Evolutionary conservation across 2,329 filamentous ascomycete species (phyloP), one percentile per base, ranked within the genome.

Genomic region (Emmonsia crescens): DNA sequence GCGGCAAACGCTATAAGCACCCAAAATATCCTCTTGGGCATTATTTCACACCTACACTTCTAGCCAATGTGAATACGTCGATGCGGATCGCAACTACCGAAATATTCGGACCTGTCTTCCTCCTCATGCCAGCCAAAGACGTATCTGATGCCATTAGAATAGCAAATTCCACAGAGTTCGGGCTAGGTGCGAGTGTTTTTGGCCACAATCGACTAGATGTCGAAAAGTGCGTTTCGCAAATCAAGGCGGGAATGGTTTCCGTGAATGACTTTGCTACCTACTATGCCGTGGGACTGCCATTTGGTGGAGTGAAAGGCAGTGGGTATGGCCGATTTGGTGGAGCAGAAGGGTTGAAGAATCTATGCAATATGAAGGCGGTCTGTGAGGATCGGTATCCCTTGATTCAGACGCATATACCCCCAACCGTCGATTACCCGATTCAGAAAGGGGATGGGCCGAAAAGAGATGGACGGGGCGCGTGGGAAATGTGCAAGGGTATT

Each of bases 201-300:
- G 94, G 92, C 40, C 79, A 82, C 58, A 83, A 87, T 63, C 81
- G 83, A 61, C 78, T 79, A 1, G 81, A 84, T 57, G 79, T 96
- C 0, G 75, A 82, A 19, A 78, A 78, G 19, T 84, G 95, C 33
- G 85, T 93, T 1, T 76, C 76, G 24, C 83, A 85, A 29, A 81
- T 96, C 59, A 84, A 87, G 64, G 86, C 89, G 0, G 94, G 94
- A 52, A 96, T 96, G 89, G 89, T 97, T 0, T 86, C 91, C 29
- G 84, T 99, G 67, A 99, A 99, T 73, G 94, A 99, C 77, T 99
- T 99, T 71, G 94, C 87, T 24, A 88, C 86, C 33, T 96, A 86
- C 74, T 99, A 99, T 72, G 91, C 93, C 59, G 92, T 96, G 8
- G 91, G 96, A 75, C 78, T 99, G 46, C 94, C 94, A 0, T 99